These are phyloP conservation scores for Strobilomyces echinocephalus DNA, from an alignment of 768 basidiomycete species.

Conservation along the genomic window DNA sequence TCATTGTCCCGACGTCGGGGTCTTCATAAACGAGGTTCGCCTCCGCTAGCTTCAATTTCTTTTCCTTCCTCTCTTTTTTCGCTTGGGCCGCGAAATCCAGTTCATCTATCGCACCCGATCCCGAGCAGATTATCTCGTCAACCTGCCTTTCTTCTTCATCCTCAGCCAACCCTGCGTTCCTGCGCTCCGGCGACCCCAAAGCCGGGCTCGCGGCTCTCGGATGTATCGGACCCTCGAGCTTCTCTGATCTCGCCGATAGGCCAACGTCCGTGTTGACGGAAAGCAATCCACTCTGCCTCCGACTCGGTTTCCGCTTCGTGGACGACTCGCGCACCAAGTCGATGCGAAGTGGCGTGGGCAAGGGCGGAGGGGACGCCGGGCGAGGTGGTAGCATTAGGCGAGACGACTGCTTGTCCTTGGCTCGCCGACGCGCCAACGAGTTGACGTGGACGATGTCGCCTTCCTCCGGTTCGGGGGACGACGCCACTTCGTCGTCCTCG, in stretches of 20 bases:
- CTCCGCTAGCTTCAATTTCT: conserved; percentile 20
- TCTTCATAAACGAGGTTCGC: conserved; percentile 20
- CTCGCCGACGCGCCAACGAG: conserved; percentile 38
- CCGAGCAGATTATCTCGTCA: conserved; percentile 21
- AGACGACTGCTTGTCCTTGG: conserved; percentile 46
- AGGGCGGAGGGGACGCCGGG: conserved; percentile 36
- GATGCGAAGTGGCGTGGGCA: conserved; percentile 30
- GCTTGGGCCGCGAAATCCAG: conserved; percentile 14
- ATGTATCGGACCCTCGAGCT: conserved; percentile 34
- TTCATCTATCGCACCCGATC: conserved; percentile 14
- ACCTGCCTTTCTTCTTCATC: conserved; percentile 50
- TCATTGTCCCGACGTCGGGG: conserved; percentile 20
- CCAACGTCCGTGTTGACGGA: conserved; percentile 34
- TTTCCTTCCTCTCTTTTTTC: conserved; percentile 44
- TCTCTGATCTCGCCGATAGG: conserved; percentile 24
- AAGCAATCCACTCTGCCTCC: conserved; percentile 52
- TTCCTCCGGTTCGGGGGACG: conserved; percentile 39
- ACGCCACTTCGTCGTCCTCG: conserved; percentile 59
- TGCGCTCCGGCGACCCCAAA: conserved; percentile 56
- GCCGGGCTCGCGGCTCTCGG: conserved; percentile 64
- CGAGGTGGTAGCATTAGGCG: conserved; percentile 46
- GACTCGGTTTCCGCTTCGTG: conserved; percentile 22
- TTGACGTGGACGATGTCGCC: conserved; percentile 37
- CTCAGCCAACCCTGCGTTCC: conserved; percentile 52
- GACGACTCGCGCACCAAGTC: conserved; percentile 32